Evolutionary conservation across 805 yeast genomes (phyloP).

Genomic region (Saccharomycopsis fibuligera): DNA sequence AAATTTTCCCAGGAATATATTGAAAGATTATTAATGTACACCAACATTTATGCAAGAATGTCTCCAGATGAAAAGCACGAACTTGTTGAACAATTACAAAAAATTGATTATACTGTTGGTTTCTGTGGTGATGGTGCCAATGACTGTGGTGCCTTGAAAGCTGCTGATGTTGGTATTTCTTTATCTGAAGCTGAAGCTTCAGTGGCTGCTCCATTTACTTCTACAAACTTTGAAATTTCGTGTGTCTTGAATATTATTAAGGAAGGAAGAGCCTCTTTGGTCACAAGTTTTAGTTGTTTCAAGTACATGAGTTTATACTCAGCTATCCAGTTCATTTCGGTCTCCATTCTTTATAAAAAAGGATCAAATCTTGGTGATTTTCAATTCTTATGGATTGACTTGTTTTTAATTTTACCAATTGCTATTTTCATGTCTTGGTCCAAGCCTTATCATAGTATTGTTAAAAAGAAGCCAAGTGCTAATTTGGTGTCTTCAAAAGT

Average conservation of each 20-base stretch:
- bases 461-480: conserved; percentile 83
- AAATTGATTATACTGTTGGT: conserved; percentile 84
- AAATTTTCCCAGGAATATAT: conserved; percentile 34
- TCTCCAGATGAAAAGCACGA: conserved; percentile 99
- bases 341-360: conserved; percentile 73
- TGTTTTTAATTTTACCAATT: conserved; percentile 84
- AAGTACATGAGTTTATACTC: conserved; percentile 96
- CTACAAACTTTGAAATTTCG: conserved; percentile 80
- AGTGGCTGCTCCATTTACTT: conserved; percentile 97
- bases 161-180: conserved; percentile 96
- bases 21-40: conserved; percentile 58
- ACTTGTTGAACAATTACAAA: conserved; percentile 79
- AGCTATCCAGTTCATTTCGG: conserved; percentile 90
- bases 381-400: conserved; percentile 90
- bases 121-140: conserved; percentile 99
- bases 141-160: conserved; percentile 97
- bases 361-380: conserved; percentile 96
- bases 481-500: conserved; percentile 87
- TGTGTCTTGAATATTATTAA: conserved; percentile 87
- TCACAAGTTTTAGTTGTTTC: conserved; percentile 94
- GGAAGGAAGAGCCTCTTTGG: conserved; percentile 93
- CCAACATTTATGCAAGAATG: conserved; percentile 90
- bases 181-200: conserved; percentile 97
- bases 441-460: conserved; percentile 56
- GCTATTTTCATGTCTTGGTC: conserved; percentile 99